Conservation (phyloP, 805 yeast genomes). For the Metschnikowia baotianmanensis region DNA sequence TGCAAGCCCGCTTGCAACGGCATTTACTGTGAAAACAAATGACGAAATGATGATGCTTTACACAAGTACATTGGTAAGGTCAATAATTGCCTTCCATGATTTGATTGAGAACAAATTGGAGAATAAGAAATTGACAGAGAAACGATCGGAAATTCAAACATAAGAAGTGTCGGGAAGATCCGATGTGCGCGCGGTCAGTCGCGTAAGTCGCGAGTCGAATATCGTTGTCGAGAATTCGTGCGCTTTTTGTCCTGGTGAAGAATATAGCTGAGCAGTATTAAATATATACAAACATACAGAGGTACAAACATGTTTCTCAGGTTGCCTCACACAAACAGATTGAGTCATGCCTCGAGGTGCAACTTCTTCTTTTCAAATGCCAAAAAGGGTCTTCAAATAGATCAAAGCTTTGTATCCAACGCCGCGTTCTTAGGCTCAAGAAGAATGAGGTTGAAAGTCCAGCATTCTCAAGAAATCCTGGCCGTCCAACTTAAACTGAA, state of each 20-base stretch:
- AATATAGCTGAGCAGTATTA: background rate
- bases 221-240: too few relatives aligned
- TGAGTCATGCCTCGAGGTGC: conserved; percentile 24
- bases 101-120: conserved; percentile 93
- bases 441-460: background rate
- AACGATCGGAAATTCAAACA: conserved; percentile 3
- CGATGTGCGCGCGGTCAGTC: conserved; percentile 7
- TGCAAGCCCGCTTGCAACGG: conserved; percentile 62
- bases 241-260: conserved; percentile 11
- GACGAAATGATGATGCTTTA: conserved; percentile 95
- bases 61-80: conserved; percentile 83
- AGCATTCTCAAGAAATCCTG: conserved; percentile 1
- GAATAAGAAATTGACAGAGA: conserved; percentile 46
- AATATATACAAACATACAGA: background rate
- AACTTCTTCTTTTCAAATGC: conserved; percentile 40
- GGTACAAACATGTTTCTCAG: conserved; percentile 18
- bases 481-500: too few relatives aligned
- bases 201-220: too few relatives aligned
- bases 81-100: conserved; percentile 95
- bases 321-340: conserved; percentile 20
- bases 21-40: conserved; percentile 89
- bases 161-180: background rate
- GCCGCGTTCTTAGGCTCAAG: conserved; percentile 20
- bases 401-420: conserved; percentile 37
- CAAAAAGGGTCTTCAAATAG: conserved; percentile 26